phyloP scores from a whole-genome alignment of 257 asterid genomes.

The Ilex asprella region DNA sequence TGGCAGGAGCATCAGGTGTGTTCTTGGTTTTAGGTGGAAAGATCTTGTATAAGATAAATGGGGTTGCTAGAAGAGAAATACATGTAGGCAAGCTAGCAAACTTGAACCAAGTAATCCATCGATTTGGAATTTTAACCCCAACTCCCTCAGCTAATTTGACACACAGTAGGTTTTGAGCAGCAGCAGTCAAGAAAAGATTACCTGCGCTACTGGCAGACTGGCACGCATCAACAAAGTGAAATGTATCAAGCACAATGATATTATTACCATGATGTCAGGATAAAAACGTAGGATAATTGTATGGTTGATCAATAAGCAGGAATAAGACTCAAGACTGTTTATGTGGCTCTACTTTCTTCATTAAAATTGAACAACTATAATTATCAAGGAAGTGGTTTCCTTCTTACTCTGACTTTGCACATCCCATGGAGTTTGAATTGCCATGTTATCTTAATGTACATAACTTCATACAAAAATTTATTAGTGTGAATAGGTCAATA shows the following conservation, averaged over 20 bases:
- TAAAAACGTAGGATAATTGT: no score
- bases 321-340: no score
- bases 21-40: conserved; percentile 66
- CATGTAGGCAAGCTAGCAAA: conserved; percentile 47
- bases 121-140: conserved; percentile 55
- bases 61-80: conserved; percentile 40
- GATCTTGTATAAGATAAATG: conserved; percentile 45
- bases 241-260: background rate
- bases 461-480: no score
- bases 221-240: conserved; percentile 12
- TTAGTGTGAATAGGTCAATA: no score
- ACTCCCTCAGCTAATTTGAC: conserved; percentile 60
- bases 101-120: conserved; percentile 78
- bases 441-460: no score
- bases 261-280: no score
- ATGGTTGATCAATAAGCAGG: no score
- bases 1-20: conserved; percentile 68
- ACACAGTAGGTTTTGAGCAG: conserved; percentile 77
- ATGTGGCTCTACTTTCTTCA: no score
- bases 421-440: no score
- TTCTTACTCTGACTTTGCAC: no score
- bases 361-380: no score
- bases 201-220: conserved; percentile 63
- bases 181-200: conserved; percentile 78
- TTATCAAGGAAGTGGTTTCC: no score